Conservation (phyloP, 2,329 filamentous ascomycete genomes). For the Didymella keratinophila region DNA sequence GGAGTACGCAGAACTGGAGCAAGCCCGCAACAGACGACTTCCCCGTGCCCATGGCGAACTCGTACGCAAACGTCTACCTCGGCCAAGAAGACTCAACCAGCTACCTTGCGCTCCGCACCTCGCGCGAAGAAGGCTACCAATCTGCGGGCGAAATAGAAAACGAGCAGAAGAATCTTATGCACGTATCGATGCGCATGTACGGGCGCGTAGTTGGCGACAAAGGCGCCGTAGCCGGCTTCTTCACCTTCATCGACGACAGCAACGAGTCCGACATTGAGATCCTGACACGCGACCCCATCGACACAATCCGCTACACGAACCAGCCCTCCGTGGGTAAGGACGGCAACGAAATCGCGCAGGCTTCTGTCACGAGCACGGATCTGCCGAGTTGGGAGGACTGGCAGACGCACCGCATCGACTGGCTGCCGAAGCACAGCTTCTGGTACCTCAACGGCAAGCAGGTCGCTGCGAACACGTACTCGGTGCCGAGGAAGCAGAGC, state of each 20-base stretch:
- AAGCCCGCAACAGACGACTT: conserved; percentile 49
- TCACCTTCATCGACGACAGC: conserved; percentile 57
- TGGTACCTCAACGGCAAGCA: conserved; percentile 65
- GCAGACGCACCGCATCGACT: conserved; percentile 68
- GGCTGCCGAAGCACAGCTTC: conserved; percentile 61
- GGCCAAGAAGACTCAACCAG: conserved; percentile 46
- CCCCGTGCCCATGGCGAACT: conserved; percentile 57
- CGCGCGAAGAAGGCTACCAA: conserved; percentile 53
- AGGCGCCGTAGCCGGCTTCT: conserved; percentile 65
- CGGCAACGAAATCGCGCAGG: conserved; percentile 56
- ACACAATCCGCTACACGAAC: conserved; percentile 64
- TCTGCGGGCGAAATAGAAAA: conserved; percentile 60
- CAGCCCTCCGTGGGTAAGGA: conserved; percentile 62
- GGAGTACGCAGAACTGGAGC: conserved; percentile 56
- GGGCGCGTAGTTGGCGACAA: conserved; percentile 55
- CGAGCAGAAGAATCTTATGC: conserved; percentile 54
- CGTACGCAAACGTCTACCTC: conserved; percentile 58
- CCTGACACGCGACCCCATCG: conserved; percentile 56
- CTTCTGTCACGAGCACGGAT: conserved; percentile 59
- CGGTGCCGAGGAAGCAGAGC: conserved; percentile 62
- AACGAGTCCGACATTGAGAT: conserved; percentile 64
- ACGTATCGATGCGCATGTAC: conserved; percentile 58
- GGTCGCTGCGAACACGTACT: conserved; percentile 62
- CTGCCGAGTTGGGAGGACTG: conserved; percentile 63
- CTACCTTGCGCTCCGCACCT: conserved; percentile 58